Base-by-base conservation (phyloP, 1,284 basidiomycete genomes). In the Melampsora abietis-canadensis region DNA sequence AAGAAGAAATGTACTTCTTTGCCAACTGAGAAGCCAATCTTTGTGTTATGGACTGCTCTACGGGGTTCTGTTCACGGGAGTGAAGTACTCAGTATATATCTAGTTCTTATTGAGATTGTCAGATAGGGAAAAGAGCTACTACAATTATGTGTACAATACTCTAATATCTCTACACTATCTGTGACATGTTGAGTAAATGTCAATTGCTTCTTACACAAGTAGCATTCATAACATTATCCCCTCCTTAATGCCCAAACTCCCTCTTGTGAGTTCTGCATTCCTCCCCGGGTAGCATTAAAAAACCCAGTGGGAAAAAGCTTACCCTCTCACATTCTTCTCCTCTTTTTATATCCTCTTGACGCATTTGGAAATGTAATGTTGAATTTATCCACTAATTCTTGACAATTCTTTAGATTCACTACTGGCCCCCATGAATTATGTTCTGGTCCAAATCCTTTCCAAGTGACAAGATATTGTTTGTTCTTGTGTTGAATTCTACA, bases 271-370 rank as follows among this genome's bases (percentile, higher is more conserved):
- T 3, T n/a, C 46, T 15, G 14, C 46, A 1, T 27, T 27, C 27
- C 27, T 27, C 27, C 27, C 27, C 27, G 27, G 27, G 27, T 27
- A 27, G 27, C 27, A 27, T 27, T 27, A 27, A n/a, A 15, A 14
- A 14, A 14, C 46, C n/a, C 27, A 5, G 54, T 59, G 21, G 59
- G 37, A 61, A 61, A 61, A 61, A 61, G 59, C 59, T 62, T 62
- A 40, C 24, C 27, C 60, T 31, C 27, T 62, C 5, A 57, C 27
- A 30, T 1, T 34, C 31, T 40, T 62, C n/a, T 40, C 24, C 31
- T 31, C 8, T 62, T 40, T 40, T 10, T 62, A 14, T 62, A 40
- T 8, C 40, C 34, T 2, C 21, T 30, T 31, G 60, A 31, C 2
- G 60, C 27, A 7, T 62, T 2, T 4, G 60, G 60, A 40, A 31